phyloP scores from a whole-genome alignment of 2,329 filamentous ascomycete genomes.

The Dryadomyces quercus-mongolicae region DNA sequence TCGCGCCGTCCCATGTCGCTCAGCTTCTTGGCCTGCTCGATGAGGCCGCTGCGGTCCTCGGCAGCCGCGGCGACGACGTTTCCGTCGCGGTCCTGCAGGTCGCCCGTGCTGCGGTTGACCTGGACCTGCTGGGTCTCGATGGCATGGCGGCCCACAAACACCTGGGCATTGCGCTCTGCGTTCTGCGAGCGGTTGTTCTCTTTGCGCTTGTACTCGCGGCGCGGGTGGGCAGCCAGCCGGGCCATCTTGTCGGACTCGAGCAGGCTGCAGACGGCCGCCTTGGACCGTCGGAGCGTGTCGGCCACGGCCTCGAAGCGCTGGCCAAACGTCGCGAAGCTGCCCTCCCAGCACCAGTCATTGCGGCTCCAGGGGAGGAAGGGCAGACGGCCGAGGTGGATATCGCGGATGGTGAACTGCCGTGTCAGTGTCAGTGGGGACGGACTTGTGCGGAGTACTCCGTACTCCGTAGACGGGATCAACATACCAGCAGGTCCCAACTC shows the following conservation, averaged over 20 bases:
- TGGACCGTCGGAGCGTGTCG: conserved; percentile 9
- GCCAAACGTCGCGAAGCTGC: conserved; percentile 5
- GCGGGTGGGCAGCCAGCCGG: conserved; percentile 11
- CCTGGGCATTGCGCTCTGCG: conserved; percentile 12
- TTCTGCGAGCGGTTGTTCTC: conserved; percentile 13
- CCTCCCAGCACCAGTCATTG: conserved; percentile 12
- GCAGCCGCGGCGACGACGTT: conserved; percentile 7
- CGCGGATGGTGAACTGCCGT: conserved; percentile 7
- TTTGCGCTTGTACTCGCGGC: conserved; percentile 12
- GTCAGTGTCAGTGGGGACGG: background rate
- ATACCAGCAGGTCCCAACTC: conserved; percentile 11
- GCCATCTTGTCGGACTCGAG: conserved; percentile 11
- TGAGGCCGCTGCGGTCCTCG: conserved; percentile 6
- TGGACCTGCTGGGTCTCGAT: conserved; percentile 8
- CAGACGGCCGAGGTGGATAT: conserved; percentile 9
- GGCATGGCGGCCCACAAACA: conserved; percentile 12
- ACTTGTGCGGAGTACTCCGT: background rate
- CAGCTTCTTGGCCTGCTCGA: conserved; percentile 10
- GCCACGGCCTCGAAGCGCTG: conserved; percentile 10
- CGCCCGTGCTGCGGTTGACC: conserved; percentile 3
- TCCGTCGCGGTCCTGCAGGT: conserved; percentile 11
- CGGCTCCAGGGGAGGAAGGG: conserved; percentile 11
- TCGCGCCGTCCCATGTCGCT: background rate
- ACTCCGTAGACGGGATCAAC: background rate
- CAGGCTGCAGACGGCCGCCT: conserved; percentile 13